phyloP scores from a whole-genome alignment of 768 basidiomycete species.

The Cyclocybe aegerita region DNA sequence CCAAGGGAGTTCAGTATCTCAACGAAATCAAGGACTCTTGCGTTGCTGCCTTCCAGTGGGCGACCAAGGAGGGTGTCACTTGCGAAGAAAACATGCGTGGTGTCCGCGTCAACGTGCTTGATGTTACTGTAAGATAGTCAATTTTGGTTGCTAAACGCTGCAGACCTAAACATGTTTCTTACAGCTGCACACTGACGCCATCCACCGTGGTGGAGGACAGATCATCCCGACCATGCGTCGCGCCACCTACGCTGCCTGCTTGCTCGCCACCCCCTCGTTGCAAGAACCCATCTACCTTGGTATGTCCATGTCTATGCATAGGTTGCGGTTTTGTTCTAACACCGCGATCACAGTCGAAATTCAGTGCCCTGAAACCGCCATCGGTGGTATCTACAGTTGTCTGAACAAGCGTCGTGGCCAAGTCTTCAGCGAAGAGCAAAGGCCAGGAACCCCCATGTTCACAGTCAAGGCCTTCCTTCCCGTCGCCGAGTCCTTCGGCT shows the following conservation, averaged over 20 bases:
- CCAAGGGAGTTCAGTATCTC: conserved; percentile 98
- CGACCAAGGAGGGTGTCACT: conserved; percentile 96
- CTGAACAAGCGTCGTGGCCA: conserved; percentile 98
- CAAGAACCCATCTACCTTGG: conserved; percentile 97
- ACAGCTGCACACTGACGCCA: conserved; percentile 96
- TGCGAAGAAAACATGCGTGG: conserved; percentile 99
- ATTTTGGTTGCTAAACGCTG: not conserved
- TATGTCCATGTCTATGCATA: conserved; percentile 28
- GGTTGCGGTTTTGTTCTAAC: not conserved
- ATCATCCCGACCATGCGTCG: conserved; percentile 97
- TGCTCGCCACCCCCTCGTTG: conserved; percentile 87
- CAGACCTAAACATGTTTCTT: conserved; percentile 6
- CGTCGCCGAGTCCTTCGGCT: conserved; percentile 92
- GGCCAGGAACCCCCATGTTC: conserved; percentile 98
- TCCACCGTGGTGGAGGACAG: conserved; percentile 99
- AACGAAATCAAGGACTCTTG: conserved; percentile 99
- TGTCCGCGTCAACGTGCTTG: conserved; percentile 91
- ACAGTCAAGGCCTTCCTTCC: conserved; percentile 97
- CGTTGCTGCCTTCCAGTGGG: conserved; percentile 99
- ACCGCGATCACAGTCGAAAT: conserved; percentile 71
- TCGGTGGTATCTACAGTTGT: conserved; percentile 94
- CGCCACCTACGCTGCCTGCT: conserved; percentile 92
- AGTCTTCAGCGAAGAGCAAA: conserved; percentile 97
- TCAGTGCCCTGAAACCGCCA: conserved; percentile 95
- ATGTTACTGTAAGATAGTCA: conserved; percentile 75